A percentile compares a stretch with the other conserved stretches of the same genome.
Evolutionary conservation across 2,329 filamentous ascomycete genomes (phyloP).

Genomic region (Fusarium albosuccineum): DNA sequence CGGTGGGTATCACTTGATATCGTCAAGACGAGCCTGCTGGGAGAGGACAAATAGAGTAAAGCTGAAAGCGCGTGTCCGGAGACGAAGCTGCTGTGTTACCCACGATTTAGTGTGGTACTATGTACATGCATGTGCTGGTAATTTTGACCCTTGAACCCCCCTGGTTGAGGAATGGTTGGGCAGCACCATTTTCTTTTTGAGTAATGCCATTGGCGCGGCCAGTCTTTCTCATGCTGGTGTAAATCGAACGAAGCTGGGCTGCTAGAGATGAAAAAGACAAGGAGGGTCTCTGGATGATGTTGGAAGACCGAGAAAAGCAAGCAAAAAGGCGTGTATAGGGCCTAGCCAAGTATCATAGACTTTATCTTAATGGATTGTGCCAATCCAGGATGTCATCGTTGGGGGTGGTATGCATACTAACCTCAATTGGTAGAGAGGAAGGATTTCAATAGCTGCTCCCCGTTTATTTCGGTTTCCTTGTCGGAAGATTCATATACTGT

Average conservation of each 20-base stretch:
- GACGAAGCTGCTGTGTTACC: slow-evolving; percentile 15
- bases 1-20: background rate
- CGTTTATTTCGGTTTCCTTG: slow-evolving; percentile 2
- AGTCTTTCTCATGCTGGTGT: background rate
- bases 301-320: slow-evolving; percentile 6
- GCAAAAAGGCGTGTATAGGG: background rate
- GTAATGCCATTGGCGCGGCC: slow-evolving; percentile 9
- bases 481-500: no score
- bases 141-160: slow-evolving; percentile 8
- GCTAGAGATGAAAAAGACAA: slow-evolving; percentile 2
- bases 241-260: slow-evolving; percentile 3
- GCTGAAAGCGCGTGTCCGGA: slow-evolving; percentile 11
- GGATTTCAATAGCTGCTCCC: slow-evolving; percentile 6
- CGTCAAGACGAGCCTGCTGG: background rate
- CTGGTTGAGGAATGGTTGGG: background rate
- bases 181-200: slow-evolving; percentile 3
- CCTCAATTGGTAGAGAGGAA: slow-evolving; percentile 2
- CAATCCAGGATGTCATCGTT: slow-evolving; percentile 3
- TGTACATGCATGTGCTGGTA: background rate
- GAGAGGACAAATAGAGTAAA: slow-evolving; percentile 14
- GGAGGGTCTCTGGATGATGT: background rate
- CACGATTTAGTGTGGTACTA: slow-evolving; percentile 8
- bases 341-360: no score
- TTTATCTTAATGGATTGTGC: slow-evolving; percentile 1
- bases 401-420: background rate